Evolutionary conservation across 2,329 filamentous ascomycete genomes (phyloP).

Genomic region (Fusarium musae): DNA sequence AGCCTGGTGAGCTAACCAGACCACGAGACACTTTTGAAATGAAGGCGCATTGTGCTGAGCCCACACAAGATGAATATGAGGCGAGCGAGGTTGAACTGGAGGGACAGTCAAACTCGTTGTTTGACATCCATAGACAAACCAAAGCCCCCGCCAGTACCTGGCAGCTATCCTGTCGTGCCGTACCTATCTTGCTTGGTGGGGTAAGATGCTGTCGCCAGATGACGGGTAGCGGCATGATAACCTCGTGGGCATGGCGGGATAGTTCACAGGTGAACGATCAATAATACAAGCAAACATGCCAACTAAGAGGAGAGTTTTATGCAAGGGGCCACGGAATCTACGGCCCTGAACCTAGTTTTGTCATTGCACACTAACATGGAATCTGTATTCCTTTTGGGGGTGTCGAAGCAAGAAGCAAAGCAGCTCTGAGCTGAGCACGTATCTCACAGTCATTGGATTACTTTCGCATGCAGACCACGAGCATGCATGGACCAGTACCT

Average conservation of each 20-base stretch:
- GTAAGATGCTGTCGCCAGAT: conserved; percentile 3
- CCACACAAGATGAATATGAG: conserved; percentile 19
- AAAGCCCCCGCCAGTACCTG: conserved; percentile 4
- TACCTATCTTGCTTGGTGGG: conserved; percentile 24
- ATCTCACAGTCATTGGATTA: conserved; percentile 16
- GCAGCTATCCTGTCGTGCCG: conserved; percentile 5
- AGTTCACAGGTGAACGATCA: conserved; percentile 19
- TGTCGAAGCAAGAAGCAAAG: conserved; percentile 13
- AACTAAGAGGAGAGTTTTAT: conserved; percentile 29
- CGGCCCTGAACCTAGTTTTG: conserved; percentile 16
- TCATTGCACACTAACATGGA: conserved; percentile 1
- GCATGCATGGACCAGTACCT: conserved; percentile 4
- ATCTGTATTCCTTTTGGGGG: conserved; percentile 4
- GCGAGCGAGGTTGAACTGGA: conserved; percentile 23
- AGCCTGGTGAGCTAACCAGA: conserved; percentile 21
- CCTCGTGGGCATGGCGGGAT: conserved; percentile 25
- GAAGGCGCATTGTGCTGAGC: conserved; percentile 30
- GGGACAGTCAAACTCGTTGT: conserved; percentile 15
- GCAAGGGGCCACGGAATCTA: conserved; percentile 28
- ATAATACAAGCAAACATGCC: conserved; percentile 18
- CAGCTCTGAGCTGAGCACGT: neutral
- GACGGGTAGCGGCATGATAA: conserved; percentile 23
- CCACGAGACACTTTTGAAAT: conserved; percentile 41
- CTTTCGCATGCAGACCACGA: conserved; percentile 11
- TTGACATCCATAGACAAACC: neutral